Conservation (phyloP, 2,329 filamentous ascomycete genomes). For the Kalmusia sp. region DNA sequence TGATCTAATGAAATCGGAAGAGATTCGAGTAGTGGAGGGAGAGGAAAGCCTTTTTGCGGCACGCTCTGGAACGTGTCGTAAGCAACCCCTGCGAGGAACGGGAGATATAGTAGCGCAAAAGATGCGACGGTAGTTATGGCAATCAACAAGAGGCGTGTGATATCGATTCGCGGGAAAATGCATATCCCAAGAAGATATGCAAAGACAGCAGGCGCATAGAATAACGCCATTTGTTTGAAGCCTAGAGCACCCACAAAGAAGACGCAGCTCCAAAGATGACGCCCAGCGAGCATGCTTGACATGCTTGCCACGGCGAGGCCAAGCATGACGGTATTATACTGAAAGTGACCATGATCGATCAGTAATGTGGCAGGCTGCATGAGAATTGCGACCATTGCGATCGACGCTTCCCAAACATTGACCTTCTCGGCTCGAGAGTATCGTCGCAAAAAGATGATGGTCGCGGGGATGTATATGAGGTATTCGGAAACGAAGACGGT, state of each 20-base stretch:
- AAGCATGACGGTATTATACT: constrained; percentile 99
- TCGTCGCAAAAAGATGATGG: constrained; percentile 83
- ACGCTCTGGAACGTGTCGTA: constrained; percentile 73
- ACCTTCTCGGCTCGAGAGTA: constrained; percentile 79
- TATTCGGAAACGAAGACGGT: constrained; percentile 93
- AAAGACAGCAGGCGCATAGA: constrained; percentile 93
- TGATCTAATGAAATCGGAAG: constrained; percentile 65
- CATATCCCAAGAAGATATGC: constrained; percentile 89
- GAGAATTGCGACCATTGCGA: constrained; percentile 87
- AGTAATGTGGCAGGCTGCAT: constrained; percentile 92
- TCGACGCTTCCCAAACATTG: constrained; percentile 79
- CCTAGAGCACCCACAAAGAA: constrained; percentile 95
- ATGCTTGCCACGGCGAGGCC: constrained; percentile 86
- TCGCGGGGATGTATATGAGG: constrained; percentile 83
- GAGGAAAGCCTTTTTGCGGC: constrained; percentile 63
- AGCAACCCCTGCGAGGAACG: constrained; percentile 74
- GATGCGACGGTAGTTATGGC: constrained; percentile 74
- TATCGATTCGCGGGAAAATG: constrained; percentile 74
- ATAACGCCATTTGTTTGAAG: constrained; percentile 99
- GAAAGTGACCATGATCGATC: constrained; percentile 94
- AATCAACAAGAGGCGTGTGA: constrained; percentile 75
- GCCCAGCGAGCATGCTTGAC: constrained; percentile 85
- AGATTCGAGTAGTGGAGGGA: constrained; percentile 69
- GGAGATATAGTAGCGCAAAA: constrained; percentile 77
- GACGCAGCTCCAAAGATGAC: constrained; percentile 85